These are phyloP conservation scores for Backusella macrospora DNA, from an alignment of 192 early-diverging fungal species.

Conservation along the genomic window DNA sequence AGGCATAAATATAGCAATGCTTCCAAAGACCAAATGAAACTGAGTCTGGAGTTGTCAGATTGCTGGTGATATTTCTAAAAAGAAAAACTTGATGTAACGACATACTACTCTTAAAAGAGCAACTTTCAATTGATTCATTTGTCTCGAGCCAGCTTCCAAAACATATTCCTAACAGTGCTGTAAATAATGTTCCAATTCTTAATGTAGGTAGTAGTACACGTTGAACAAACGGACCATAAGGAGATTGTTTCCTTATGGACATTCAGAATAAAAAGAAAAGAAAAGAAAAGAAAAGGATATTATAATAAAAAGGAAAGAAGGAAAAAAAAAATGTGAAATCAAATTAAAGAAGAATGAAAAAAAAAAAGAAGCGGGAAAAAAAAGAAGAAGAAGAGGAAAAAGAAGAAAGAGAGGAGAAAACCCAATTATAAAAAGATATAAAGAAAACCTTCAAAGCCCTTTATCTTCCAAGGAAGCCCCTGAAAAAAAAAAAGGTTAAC, in stretches of 20 bases:
- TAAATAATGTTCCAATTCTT: constrained; percentile 3
- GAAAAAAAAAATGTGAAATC: background rate
- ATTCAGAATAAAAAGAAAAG: background rate
- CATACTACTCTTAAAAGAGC: constrained; percentile 19
- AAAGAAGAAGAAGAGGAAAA: background rate
- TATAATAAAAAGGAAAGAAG: background rate
- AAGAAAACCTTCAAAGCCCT: too few relatives aligned
- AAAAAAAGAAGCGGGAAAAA: background rate
- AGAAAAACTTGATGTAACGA: constrained; percentile 9
- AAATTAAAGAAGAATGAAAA: too few relatives aligned
- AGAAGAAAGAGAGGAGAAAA: background rate
- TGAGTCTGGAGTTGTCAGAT: constrained; percentile 16
- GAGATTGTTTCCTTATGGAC: constrained; percentile 17
- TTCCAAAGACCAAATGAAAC: constrained; percentile 21
- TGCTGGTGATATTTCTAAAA: constrained; percentile 18
- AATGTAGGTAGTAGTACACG: constrained; percentile 5
- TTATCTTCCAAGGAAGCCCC: too few relatives aligned
- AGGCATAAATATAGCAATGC: constrained; percentile 13
- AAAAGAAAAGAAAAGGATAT: background rate
- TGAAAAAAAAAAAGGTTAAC: too few relatives aligned
- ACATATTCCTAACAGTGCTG: constrained; percentile 9
- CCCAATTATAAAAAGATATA: background rate
- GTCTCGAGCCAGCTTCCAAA: constrained; percentile 20
- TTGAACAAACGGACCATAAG: constrained; percentile 18
- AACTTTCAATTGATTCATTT: background rate